These are phyloP conservation scores for Corchorus capsularis DNA, from an alignment of 345 rosid genomes.

Conservation along the genomic window DNA sequence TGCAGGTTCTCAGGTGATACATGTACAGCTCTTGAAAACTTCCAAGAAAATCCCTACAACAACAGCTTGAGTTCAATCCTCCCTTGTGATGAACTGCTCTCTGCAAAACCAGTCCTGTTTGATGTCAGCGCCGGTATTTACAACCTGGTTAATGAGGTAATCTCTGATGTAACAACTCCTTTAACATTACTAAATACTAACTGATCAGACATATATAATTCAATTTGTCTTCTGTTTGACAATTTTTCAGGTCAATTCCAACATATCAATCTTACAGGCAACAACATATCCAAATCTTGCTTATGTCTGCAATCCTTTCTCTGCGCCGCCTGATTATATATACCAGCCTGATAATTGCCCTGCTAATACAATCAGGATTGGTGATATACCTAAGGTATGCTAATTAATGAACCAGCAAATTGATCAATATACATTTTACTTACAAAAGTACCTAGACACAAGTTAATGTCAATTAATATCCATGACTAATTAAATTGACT, in stretches of 20 bases:
- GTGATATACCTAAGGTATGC: constrained; percentile 59
- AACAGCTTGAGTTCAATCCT: constrained; percentile 68
- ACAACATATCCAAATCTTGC: constrained; percentile 18
- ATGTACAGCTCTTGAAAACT: constrained; percentile 56
- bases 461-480: no score
- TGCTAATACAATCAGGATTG: constrained; percentile 43
- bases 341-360: constrained; percentile 57
- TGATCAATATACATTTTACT: not conserved
- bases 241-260: constrained; percentile 51
- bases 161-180: not conserved
- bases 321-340: constrained; percentile 54
- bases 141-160: constrained; percentile 50
- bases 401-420: no score
- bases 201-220: not conserved
- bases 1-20: constrained; percentile 63
- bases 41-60: constrained; percentile 58
- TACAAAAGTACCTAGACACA: not conserved
- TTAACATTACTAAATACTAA: not conserved
- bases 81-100: constrained; percentile 59
- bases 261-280: constrained; percentile 41
- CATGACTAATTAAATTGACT: not conserved
- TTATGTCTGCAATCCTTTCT: constrained; percentile 70
- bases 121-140: constrained; percentile 58
- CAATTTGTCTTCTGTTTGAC: not conserved
- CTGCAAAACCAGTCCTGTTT: constrained; percentile 45